A percentile compares a stretch with the other conserved stretches of the same genome.
Conservation (phyloP, 2,329 filamentous ascomycete genomes). For the Verticillium nonalfalfae region DNA sequence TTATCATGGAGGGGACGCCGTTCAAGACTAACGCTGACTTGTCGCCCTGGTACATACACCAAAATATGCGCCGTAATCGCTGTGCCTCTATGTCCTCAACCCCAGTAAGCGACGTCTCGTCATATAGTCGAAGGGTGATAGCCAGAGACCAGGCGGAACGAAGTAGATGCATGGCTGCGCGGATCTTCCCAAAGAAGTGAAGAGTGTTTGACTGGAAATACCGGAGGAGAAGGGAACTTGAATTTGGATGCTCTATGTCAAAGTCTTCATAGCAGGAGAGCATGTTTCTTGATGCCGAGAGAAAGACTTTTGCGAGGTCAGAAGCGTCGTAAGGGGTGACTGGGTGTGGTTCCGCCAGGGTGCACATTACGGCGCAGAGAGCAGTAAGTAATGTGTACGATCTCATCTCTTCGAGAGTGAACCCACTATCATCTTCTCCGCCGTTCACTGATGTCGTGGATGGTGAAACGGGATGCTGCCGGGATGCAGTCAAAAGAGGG, state of each 20-base stretch:
- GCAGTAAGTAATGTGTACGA: constrained; percentile 34
- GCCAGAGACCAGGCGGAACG: constrained; percentile 33
- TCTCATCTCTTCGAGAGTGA: not conserved
- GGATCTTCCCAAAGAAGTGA: constrained; percentile 32
- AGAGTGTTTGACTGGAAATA: constrained; percentile 39
- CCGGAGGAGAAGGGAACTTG: constrained; percentile 34
- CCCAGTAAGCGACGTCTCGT: constrained; percentile 25
- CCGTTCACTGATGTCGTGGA: not conserved
- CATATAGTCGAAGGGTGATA: constrained; percentile 33
- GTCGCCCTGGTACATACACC: constrained; percentile 31
- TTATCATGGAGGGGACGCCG: constrained; percentile 33
- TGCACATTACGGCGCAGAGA: constrained; percentile 21
- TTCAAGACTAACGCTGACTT: constrained; percentile 31
- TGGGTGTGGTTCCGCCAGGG: constrained; percentile 30
- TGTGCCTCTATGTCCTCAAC: constrained; percentile 28
- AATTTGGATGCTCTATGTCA: constrained; percentile 32
- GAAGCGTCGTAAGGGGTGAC: constrained; percentile 30
- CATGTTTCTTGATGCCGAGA: constrained; percentile 29
- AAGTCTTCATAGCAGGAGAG: constrained; percentile 29
- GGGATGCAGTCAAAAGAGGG: not conserved
- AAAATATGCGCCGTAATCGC: constrained; percentile 25
- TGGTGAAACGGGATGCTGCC: not conserved
- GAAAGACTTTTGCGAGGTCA: constrained; percentile 23
- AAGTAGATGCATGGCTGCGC: constrained; percentile 37
- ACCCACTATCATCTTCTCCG: not conserved